Percentiles rank a stretch among this genome's conserved stretches.
phyloP scores from a whole-genome alignment of 768 basidiomycete species.

The Podaxis sp. region DNA sequence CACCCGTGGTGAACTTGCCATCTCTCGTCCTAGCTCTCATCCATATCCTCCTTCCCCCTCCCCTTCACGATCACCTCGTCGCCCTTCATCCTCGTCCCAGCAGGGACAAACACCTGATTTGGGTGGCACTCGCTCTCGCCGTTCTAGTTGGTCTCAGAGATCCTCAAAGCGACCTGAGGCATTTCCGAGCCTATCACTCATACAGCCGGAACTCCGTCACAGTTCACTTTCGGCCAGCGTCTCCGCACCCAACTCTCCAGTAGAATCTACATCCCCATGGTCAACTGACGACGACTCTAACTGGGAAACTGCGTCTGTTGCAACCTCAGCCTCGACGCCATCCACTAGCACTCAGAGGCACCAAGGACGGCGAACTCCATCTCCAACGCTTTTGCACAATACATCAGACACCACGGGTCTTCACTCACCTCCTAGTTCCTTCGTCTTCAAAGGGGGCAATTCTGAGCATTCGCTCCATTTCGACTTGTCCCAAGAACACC shows the following conservation, averaged over 20 bases:
- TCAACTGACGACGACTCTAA: constrained; percentile 76
- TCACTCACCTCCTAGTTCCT: constrained; percentile 8
- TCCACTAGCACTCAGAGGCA: constrained; percentile 33
- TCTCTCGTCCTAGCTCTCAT: constrained; percentile 41
- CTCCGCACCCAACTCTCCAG: constrained; percentile 31
- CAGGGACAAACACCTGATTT: constrained; percentile 11
- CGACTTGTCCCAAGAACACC: constrained; percentile 52
- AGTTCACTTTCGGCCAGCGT: constrained; percentile 6
- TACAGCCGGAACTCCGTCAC: constrained; percentile 9
- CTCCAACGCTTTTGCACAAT: constrained; percentile 10
- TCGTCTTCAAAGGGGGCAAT: constrained; percentile 9
- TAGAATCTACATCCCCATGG: constrained; percentile 57
- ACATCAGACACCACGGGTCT: background rate
- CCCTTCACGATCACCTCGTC: constrained; percentile 45
- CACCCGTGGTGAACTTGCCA: constrained; percentile 35
- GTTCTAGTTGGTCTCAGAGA: background rate
- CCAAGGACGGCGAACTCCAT: constrained; percentile 20
- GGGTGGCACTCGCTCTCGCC: background rate
- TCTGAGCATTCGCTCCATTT: constrained; percentile 18
- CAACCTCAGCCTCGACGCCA: constrained; percentile 61
- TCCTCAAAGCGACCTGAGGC: background rate
- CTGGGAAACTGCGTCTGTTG: constrained; percentile 71
- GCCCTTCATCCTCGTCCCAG: constrained; percentile 22
- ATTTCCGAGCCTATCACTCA: constrained; percentile 24
- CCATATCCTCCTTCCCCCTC: constrained; percentile 57